Evolutionary conservation across 1,139 yeast genomes (phyloP), one percentile per base, ranked within the genome.

Genomic region (Blastobotrys ciferrii): DNA sequence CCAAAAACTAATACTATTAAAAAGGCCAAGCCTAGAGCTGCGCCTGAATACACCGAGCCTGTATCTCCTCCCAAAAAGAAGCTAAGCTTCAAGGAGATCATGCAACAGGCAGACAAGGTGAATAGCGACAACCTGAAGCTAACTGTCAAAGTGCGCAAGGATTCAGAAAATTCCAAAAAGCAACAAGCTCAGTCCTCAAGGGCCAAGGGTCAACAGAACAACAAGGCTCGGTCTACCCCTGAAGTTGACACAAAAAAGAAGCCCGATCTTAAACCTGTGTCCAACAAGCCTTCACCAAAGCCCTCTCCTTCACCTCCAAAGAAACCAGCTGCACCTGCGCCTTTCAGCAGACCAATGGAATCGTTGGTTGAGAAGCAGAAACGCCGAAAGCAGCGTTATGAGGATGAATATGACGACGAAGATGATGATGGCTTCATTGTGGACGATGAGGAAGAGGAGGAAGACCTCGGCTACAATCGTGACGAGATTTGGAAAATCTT

Each of bases 401-500:
- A 40, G 18, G 35, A 39, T 14, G 51, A 52, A 36, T 43, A 55
- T 13, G 59, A 58, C 3, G 62, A 58, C 2, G 66, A 60, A 11
- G 71, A 65, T 4, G 63, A 57, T 14, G 66, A 66, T 44, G 71
- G 63, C 40, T 68, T 70, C 50, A 59, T 70, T 30, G 73, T 63
- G 45, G 70, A 66, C 2, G 72, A 66, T 2, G 68, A 59, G 7
- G 64, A 56, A 9, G 56, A 46, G 3, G 58, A 36, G 51, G 61
- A 46, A 54, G 62, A 58, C 18, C 59, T 54, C 1, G 87, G 81
- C 7, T 87, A 84, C 58, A 85, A 87, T 58, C 70, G 92, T 46
- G 91, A 85, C 54, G 96, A 89, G 64, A 89, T 91, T 43, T 88
- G 96, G 96, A 81, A 82, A 32, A 77, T 91, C 67, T 86, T 89